These are phyloP conservation scores for Cercospora sojina DNA, from an alignment of 2,329 filamentous ascomycete species.

Conservation along the genomic window DNA sequence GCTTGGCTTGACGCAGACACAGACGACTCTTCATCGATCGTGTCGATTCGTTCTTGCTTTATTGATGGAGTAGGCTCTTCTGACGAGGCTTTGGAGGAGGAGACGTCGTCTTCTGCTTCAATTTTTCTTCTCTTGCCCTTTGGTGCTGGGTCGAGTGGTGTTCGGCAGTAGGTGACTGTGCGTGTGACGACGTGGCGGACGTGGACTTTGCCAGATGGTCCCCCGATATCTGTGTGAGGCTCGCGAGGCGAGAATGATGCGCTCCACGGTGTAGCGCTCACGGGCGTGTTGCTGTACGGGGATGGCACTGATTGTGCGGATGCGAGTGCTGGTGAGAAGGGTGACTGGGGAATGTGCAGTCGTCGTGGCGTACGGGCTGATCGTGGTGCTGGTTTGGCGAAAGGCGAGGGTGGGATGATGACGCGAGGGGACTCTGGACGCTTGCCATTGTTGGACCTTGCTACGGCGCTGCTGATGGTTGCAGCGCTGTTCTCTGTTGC, in stretches of 20 bases:
- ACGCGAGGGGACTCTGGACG: constrained; percentile 43
- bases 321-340: constrained; percentile 56
- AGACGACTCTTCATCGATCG: constrained; percentile 19
- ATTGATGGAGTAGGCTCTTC: constrained; percentile 22
- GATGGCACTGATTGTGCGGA: constrained; percentile 54
- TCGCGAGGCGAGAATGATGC: constrained; percentile 66
- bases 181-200: constrained; percentile 91
- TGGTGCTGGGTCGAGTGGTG: constrained; percentile 77
- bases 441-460: constrained; percentile 3
- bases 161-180: constrained; percentile 80
- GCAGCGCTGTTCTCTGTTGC: constrained; percentile 18
- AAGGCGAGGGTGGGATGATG: constrained; percentile 45
- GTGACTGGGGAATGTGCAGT: constrained; percentile 75
- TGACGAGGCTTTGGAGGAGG: constrained; percentile 21
- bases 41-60: constrained; percentile 29
- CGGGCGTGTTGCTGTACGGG: constrained; percentile 61
- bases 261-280: constrained; percentile 40
- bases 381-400: constrained; percentile 56
- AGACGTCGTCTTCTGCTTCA: constrained; percentile 38
- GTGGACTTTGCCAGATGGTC: constrained; percentile 53
- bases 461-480: constrained; percentile 25
- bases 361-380: constrained; percentile 61
- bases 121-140: constrained; percentile 89
- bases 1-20: constrained; percentile 9
- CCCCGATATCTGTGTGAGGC: constrained; percentile 41